Percentiles rank a stretch among this genome's conserved stretches.
phyloP scores from a whole-genome alignment of 441 rosid genomes.

The Populus trichocarpa region DNA sequence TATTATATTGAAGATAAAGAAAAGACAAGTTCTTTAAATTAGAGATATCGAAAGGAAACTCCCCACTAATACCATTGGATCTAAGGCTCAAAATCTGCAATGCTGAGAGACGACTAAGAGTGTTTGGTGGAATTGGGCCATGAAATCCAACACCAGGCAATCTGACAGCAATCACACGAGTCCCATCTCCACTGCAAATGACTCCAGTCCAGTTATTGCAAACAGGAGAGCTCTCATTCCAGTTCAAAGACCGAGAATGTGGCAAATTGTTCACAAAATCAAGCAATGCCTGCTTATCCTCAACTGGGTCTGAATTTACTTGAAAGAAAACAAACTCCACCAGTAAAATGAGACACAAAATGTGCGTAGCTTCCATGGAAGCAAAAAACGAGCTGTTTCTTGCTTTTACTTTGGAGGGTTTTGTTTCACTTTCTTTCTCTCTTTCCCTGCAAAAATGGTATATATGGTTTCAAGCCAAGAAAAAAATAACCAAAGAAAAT shows the following conservation, averaged over 20 bases:
- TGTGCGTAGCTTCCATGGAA: conserved; percentile 42
- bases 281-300: conserved; percentile 82
- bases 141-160: conserved; percentile 83
- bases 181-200: conserved; percentile 55
- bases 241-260: conserved; percentile 73
- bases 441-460: conserved; percentile 13
- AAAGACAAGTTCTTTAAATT: conserved; percentile 58
- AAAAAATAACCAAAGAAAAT: conserved; percentile 4
- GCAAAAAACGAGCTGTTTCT: conserved; percentile 55
- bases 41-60: conserved; percentile 61
- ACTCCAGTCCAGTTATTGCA: conserved; percentile 83
- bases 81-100: conserved; percentile 79
- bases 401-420: conserved; percentile 13
- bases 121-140: conserved; percentile 75
- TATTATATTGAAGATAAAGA: conserved; percentile 70
- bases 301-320: conserved; percentile 52
- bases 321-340: conserved; percentile 37
- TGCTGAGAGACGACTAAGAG: conserved; percentile 70
- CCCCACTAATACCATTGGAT: conserved; percentile 69
- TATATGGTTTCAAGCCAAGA: conserved; percentile 17
- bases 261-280: conserved; percentile 58
- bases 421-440: background rate
- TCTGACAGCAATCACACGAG: conserved; percentile 67
- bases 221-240: conserved; percentile 61
- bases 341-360: conserved; percentile 30